phyloP scores from a whole-genome alignment of 2,329 filamentous ascomycete genomes.

The Pseudogymnoascus sp. region DNA sequence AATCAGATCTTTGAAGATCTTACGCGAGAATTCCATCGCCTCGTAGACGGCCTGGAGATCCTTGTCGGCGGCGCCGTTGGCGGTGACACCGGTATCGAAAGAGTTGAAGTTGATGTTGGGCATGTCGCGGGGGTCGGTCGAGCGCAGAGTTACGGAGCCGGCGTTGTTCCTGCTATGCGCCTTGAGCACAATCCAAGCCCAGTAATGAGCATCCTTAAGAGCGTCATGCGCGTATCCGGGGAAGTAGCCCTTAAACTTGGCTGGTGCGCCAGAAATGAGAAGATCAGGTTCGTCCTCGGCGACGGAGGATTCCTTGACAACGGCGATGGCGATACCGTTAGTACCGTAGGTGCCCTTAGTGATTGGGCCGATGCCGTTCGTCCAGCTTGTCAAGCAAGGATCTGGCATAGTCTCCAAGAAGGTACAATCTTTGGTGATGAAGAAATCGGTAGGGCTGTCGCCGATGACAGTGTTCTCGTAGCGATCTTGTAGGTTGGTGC shows the following conservation, averaged over 20 bases:
- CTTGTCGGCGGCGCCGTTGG: slow-evolving; percentile 10
- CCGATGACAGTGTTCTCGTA: slow-evolving; percentile 43
- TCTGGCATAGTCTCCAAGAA: slow-evolving; percentile 31
- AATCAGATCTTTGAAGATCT: slow-evolving; percentile 34
- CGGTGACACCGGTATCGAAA: slow-evolving; percentile 38
- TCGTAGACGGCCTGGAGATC: slow-evolving; percentile 16
- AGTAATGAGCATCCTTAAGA: slow-evolving; percentile 34
- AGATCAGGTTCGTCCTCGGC: slow-evolving; percentile 34
- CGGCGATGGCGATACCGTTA: slow-evolving; percentile 42
- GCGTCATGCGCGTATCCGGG: slow-evolving; percentile 31
- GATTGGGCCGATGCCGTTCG: slow-evolving; percentile 11
- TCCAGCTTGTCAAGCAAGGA: slow-evolving; percentile 29
- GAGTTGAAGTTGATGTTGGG: slow-evolving; percentile 57
- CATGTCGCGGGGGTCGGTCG: slow-evolving; percentile 53
- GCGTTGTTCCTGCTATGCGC: slow-evolving; percentile 53
- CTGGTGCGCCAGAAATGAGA: slow-evolving; percentile 27
- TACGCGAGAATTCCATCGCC: slow-evolving; percentile 13
- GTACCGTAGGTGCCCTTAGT: slow-evolving; percentile 29
- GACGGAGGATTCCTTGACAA: slow-evolving; percentile 22
- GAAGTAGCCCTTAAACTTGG: slow-evolving; percentile 36
- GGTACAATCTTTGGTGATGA: slow-evolving; percentile 30
- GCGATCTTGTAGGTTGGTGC: slow-evolving; percentile 52
- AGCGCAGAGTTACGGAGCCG: slow-evolving; percentile 53
- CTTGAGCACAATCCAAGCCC: slow-evolving; percentile 41
- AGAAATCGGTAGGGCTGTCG: slow-evolving; percentile 34